These are phyloP conservation scores for Flueggea neowawraea DNA, from an alignment of 441 rosid species.

Conservation along the genomic window DNA sequence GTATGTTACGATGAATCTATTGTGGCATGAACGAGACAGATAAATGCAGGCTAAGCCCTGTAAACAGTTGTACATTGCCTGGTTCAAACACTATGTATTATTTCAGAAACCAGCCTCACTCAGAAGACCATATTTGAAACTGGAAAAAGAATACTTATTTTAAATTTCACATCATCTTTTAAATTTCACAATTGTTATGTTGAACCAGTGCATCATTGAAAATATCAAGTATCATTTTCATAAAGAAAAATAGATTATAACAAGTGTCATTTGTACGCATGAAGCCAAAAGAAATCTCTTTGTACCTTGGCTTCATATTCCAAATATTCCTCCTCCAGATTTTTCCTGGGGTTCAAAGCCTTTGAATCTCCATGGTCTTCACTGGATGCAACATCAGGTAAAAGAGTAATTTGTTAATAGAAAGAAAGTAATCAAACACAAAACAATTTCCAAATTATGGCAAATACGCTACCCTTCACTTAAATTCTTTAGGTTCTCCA, in stretches of 20 bases:
- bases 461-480: constrained; percentile 54
- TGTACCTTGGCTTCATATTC: constrained; percentile 87
- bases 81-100: too few relatives aligned
- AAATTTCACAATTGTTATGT: too few relatives aligned
- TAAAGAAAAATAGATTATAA: not conserved
- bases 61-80: too few relatives aligned
- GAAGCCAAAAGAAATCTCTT: not conserved
- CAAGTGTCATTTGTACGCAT: not conserved
- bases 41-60: too few relatives aligned
- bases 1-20: too few relatives aligned
- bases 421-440: constrained; percentile 12
- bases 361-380: constrained; percentile 45
- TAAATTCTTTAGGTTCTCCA: constrained; percentile 79
- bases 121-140: too few relatives aligned
- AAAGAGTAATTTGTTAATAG: not conserved
- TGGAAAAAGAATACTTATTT: too few relatives aligned
- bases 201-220: too few relatives aligned
- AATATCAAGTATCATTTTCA: too few relatives aligned
- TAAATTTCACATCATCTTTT: too few relatives aligned
- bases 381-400: constrained; percentile 28
- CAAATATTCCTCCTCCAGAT: constrained; percentile 92
- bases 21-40: too few relatives aligned
- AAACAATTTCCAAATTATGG: constrained; percentile 10
- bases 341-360: constrained; percentile 68
- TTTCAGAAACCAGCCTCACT: too few relatives aligned